Evolutionary conservation across 2,329 filamentous ascomycete genomes (phyloP).

Genomic region (Verticillium klebahnii): DNA sequence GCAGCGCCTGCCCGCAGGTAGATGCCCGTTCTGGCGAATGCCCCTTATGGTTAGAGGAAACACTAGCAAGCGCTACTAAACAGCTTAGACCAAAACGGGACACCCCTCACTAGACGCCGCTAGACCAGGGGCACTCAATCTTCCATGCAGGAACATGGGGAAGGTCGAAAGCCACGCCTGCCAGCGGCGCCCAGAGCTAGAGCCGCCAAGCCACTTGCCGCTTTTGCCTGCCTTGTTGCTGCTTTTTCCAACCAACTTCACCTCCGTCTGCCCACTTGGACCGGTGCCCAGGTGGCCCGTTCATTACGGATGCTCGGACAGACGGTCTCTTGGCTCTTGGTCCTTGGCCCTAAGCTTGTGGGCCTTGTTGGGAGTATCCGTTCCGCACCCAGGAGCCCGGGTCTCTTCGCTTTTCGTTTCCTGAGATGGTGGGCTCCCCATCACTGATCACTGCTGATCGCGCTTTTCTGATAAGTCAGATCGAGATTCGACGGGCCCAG

Average conservation of each 20-base stretch:
- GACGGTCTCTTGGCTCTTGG: neutral
- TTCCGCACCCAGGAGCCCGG: neutral
- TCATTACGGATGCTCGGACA: neutral
- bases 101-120: neutral
- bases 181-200: neutral
- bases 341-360: neutral
- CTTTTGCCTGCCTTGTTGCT: neutral
- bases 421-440: neutral
- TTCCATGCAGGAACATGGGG: slow-evolving; percentile 4
- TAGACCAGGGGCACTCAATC: slow-evolving; percentile 3
- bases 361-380: neutral
- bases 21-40: neutral
- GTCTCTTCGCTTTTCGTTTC: neutral
- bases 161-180: slow-evolving; percentile 1
- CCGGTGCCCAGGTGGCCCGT: neutral
- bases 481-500: neutral
- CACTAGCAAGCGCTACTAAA: neutral
- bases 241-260: neutral
- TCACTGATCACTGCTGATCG: neutral
- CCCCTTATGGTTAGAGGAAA: neutral
- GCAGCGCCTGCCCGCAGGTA: neutral
- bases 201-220: slow-evolving; percentile 1
- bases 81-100: neutral
- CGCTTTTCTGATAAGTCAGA: neutral
- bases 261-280: neutral